Evolutionary conservation across 495 filamentous ascomycete genomes (phyloP).

Genomic region (Amniculicola lignicola): DNA sequence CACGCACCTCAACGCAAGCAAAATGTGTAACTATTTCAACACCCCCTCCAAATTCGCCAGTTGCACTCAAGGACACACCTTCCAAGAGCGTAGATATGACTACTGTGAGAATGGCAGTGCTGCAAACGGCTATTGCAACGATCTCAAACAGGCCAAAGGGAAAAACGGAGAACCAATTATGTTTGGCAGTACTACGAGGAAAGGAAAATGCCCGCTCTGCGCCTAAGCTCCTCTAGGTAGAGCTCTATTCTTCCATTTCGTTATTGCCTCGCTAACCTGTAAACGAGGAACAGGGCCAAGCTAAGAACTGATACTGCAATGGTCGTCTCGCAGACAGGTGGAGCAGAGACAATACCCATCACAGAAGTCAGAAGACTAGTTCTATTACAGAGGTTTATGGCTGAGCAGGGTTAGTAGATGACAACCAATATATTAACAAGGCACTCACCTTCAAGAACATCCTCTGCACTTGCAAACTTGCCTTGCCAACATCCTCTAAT

Average conservation of each 20-base stretch:
- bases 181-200: constrained; percentile 1
- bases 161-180: constrained; percentile 1
- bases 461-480: constrained; percentile 9
- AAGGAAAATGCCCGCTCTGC: constrained; percentile 6
- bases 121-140: background rate
- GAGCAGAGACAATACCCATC: background rate
- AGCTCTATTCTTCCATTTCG: background rate
- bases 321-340: constrained; percentile 1
- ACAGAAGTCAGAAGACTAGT: constrained; percentile 3
- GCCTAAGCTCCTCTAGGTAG: constrained; percentile 5
- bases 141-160: constrained; percentile 4
- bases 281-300: background rate
- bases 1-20: constrained; percentile 4
- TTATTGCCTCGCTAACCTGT: constrained; percentile 3
- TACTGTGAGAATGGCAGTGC: constrained; percentile 3
- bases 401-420: constrained; percentile 1
- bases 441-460: constrained; percentile 10
- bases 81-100: background rate
- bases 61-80: background rate
- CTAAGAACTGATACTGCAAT: constrained; percentile 2
- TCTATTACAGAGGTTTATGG: background rate
- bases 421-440: constrained; percentile 2
- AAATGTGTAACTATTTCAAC: constrained; percentile 1
- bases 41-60: background rate
- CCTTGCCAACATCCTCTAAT: constrained; percentile 14